Evolutionary conservation across 371 early-diverging fungal species (phyloP), one percentile per base, ranked within the genome.

Genomic region (Syncephalastrum monosporum): DNA sequence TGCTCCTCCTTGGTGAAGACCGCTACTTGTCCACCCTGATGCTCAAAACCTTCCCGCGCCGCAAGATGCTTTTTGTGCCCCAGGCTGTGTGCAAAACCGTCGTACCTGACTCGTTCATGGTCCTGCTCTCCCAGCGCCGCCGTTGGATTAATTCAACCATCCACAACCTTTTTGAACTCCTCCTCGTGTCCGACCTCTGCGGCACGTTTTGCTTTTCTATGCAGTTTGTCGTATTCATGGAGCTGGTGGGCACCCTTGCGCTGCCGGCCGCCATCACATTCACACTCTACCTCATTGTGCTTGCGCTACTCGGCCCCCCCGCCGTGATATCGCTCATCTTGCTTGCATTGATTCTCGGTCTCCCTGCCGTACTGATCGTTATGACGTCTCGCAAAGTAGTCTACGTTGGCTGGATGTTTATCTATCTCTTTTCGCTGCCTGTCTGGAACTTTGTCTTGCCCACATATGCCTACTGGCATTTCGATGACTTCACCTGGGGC

Each of bases 141-240:
- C 79, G 99, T 53, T 99, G 99, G 99, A 99, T 99, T 74, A 99
- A 99, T 74, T 97, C 97, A 2, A 99, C 99, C 3, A 81, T 97
- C 17, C 97, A 97, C 60, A 99, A 99, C 60, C 72, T 99, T 56
- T 82, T 98, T 73, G 99, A 98, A 75, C 77, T 99, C 48, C 84
- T 98, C 29, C 74, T 92, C 50, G 91, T 99, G 4, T 84, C 89
- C 23, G 89, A 97, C 63, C 82, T 99, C 53, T 99, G 99, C 69
- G 99, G 99, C 13, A 93, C 92, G 43, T 97, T 96, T 60, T 99
- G 96, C 72, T 95, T 95, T 65, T 95, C 95, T 17, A 99, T 99
- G 99, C 99, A 96, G 69, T 97, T 98, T 76, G 90, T 96, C 41
- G 91, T 98, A 10, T 90, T 96, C 57, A 82, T 99, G 64, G 99